Conservation (phyloP, 1,139 yeast genomes). For the Taphrina communis region DNA sequence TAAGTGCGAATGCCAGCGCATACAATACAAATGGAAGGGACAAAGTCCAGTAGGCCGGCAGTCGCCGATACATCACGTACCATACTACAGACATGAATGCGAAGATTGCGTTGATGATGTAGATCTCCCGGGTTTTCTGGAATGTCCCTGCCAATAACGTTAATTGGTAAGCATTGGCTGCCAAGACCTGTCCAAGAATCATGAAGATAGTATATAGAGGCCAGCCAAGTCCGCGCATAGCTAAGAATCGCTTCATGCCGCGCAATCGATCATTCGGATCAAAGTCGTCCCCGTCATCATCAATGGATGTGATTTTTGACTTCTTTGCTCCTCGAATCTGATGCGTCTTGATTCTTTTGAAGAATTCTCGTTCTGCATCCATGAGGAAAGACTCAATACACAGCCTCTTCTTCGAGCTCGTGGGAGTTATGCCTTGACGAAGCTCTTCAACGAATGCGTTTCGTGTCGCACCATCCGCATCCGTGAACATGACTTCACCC, state of each 20-base stretch:
- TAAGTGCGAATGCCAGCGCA: slow-evolving; percentile 33
- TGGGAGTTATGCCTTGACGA: slow-evolving; percentile 28
- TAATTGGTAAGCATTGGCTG: slow-evolving; percentile 41
- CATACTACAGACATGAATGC: slow-evolving; percentile 37
- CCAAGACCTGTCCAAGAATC: slow-evolving; percentile 38
- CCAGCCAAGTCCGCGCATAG: slow-evolving; percentile 39
- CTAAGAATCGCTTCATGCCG: slow-evolving; percentile 21
- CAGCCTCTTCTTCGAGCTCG: slow-evolving; percentile 35
- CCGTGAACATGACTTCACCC: slow-evolving; percentile 37
- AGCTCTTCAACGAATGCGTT: slow-evolving; percentile 24
- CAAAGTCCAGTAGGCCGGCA: slow-evolving; percentile 26
- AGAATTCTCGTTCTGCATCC: slow-evolving; percentile 35
- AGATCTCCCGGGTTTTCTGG: slow-evolving; percentile 25
- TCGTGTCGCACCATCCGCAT: slow-evolving; percentile 33
- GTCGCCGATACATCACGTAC: slow-evolving; percentile 29
- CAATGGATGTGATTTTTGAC: background rate
- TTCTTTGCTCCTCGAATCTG: slow-evolving; percentile 22
- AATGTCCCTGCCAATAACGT: slow-evolving; percentile 38
- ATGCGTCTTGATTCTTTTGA: slow-evolving; percentile 23
- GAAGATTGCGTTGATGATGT: slow-evolving; percentile 33
- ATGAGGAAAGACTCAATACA: slow-evolving; percentile 40
- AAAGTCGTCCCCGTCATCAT: slow-evolving; percentile 21
- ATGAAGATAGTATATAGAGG: slow-evolving; percentile 39
- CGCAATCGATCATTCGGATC: slow-evolving; percentile 23
- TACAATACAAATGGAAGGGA: slow-evolving; percentile 34